Evolutionary conservation across 257 asterid species (phyloP).

Genomic region (Jasminum sambac): DNA sequence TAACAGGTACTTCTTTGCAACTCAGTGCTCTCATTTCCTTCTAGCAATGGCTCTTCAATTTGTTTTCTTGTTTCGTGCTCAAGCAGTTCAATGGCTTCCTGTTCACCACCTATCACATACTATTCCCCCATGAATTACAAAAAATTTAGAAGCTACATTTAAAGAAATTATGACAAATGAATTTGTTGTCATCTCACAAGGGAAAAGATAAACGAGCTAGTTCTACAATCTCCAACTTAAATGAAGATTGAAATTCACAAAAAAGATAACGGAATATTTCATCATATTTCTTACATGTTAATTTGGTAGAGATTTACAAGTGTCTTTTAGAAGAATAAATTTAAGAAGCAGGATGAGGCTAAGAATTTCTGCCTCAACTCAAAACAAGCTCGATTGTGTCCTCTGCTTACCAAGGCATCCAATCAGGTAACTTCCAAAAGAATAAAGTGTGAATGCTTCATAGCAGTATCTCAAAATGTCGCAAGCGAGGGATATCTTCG

Average conservation of each 20-base stretch:
- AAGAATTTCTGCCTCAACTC: not conserved
- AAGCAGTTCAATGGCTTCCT: constrained; percentile 54
- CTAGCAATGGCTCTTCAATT: constrained; percentile 64
- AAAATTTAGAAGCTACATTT: constrained; percentile 2
- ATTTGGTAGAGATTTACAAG: not conserved
- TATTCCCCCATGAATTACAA: constrained; percentile 16
- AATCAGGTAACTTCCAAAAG: constrained; percentile 94
- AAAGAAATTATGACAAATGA: not conserved
- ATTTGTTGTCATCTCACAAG: not conserved
- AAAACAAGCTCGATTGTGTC: constrained; percentile 1
- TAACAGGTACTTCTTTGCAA: constrained; percentile 34
- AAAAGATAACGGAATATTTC: not conserved
- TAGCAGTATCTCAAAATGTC: constrained; percentile 92
- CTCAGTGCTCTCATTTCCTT: constrained; percentile 35
- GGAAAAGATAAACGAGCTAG: not conserved
- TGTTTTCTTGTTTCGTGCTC: constrained; percentile 66
- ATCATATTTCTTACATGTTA: not conserved
- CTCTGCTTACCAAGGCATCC: constrained; percentile 84
- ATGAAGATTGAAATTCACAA: not conserved
- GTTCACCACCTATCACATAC: constrained; percentile 70
- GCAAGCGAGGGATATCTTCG: constrained; percentile 73
- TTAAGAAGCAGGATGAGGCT: not conserved
- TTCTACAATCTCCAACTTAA: not conserved
- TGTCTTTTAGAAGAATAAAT: not conserved
- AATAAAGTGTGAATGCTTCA: constrained; percentile 93